Percentiles rank a stretch among this genome's conserved stretches.
These are phyloP conservation scores for Neobulgaria alba DNA, from an alignment of 2,329 filamentous ascomycete genomes.

Conservation along the genomic window DNA sequence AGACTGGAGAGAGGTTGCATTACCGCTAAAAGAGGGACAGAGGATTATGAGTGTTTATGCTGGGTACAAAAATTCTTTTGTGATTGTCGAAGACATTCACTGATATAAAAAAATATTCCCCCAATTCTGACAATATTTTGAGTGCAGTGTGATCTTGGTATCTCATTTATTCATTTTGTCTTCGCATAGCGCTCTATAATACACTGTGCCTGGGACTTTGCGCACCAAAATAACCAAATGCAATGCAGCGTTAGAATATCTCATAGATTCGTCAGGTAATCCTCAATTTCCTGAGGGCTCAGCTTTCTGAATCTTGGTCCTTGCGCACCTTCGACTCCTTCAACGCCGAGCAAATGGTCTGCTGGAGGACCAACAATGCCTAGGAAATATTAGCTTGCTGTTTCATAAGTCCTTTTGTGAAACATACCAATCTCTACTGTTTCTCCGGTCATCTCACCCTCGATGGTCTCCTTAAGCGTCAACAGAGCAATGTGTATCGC, in stretches of 20 bases:
- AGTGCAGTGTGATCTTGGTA: conserved; percentile 15
- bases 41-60: conserved; percentile 22
- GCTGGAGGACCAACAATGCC: conserved; percentile 94
- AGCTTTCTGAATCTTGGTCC: conserved; percentile 90
- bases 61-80: conserved; percentile 27
- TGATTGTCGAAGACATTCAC: conserved; percentile 18
- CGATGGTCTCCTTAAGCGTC: conserved; percentile 97
- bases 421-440: conserved; percentile 87
- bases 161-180: conserved; percentile 25
- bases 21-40: conserved; percentile 15
- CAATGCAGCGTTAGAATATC: conserved; percentile 8
- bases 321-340: conserved; percentile 76
- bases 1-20: conserved; percentile 21
- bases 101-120: conserved; percentile 1
- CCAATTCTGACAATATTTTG: no score
- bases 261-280: conserved; percentile 96
- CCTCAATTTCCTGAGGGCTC: conserved; percentile 96
- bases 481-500: conserved; percentile 96
- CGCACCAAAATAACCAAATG: conserved; percentile 18
- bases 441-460: conserved; percentile 98
- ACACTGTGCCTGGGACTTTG: conserved; percentile 23
- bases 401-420: neutral
- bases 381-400: conserved; percentile 32
- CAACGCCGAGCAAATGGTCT: conserved; percentile 83
- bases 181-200: conserved; percentile 31